Evolutionary conservation across 140 eudicot species (phyloP), one percentile per base, ranked within the genome.

Genomic region (Senecio squalidus): DNA sequence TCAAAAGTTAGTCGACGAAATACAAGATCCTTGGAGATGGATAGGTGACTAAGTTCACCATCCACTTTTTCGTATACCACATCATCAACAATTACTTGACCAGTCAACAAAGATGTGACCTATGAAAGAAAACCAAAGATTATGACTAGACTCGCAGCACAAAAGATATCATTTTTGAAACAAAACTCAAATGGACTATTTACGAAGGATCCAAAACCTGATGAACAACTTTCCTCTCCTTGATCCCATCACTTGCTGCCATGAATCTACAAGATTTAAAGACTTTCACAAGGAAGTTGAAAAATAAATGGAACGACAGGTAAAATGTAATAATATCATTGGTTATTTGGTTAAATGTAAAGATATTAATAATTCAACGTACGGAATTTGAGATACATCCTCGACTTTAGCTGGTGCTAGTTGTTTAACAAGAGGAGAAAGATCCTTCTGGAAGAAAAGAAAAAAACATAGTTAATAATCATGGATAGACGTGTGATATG

Each of bases 391-490:
- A 62, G 84, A 62, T 73, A 61, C 91, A 52, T 62, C 71, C 31
- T 55, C 81, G 59, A 73, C 40, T 38, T 76, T 69, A 31, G 70
- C 67, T 9, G 96, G 96, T 51, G 77, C 89, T 66, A 92, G 69
- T 69, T 81, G 96, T 67, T 73, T 92, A 26, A 92, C 89, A 43
- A 92, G 74, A 75, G 98, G 96, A 53, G 98, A 87, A 58, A 92
- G 95, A 74, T 92, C 96, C 76, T 72, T 80, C 98, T 92, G 85
- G 58, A 79, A 57, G 20, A 47, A 26, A 23, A 53, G 14, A 55
- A 15, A 53, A 22, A 48, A 24, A 50, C 34, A 43, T 33, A 20
- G 23, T 56, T 55, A 25, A 22, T 45, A 50, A 31, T 27, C 60
- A 72, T 20, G 17, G 31, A 62, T 54, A 60, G 31, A 51, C 45